phyloP scores from a whole-genome alignment of 306 rosid species.

The Crotalaria pallida region DNA sequence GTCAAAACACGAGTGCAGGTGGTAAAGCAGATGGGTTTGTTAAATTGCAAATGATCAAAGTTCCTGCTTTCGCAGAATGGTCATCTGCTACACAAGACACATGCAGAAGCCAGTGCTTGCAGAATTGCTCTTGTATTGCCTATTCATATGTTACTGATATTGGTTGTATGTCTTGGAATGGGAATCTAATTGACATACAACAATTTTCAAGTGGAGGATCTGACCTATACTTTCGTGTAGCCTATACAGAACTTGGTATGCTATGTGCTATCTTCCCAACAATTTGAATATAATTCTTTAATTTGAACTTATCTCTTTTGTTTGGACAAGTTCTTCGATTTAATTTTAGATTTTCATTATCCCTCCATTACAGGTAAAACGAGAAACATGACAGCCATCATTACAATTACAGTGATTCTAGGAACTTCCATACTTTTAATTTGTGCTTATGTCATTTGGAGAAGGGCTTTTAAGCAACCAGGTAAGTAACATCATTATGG shows the following conservation, averaged over 20 bases:
- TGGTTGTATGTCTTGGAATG: slow-evolving; percentile 30
- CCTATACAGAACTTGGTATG: slow-evolving; percentile 26
- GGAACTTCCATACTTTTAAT: slow-evolving; percentile 2
- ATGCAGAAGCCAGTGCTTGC: background rate
- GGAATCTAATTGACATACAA: slow-evolving; percentile 7
- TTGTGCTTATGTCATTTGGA: slow-evolving; percentile 17
- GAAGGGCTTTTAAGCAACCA: background rate
- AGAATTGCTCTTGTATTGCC: slow-evolving; percentile 23
- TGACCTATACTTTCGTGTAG: slow-evolving; percentile 24
- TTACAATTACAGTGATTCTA: background rate
- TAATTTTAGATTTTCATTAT: too few relatives aligned
- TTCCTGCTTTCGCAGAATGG: slow-evolving; percentile 20
- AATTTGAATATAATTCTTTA: background rate
- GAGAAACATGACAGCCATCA: background rate
- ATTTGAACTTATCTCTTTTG: background rate
- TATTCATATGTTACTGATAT: slow-evolving; percentile 2
- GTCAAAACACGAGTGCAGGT: background rate
- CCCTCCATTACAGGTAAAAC: background rate
- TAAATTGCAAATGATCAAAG: slow-evolving; percentile 6
- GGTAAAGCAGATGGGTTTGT: slow-evolving; percentile 26
- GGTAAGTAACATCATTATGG: background rate
- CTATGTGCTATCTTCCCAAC: too few relatives aligned
- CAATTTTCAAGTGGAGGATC: slow-evolving; percentile 12
- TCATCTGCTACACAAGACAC: background rate
- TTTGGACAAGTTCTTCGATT: too few relatives aligned